phyloP scores from a whole-genome alignment of 2,329 filamentous ascomycete species.

The Alternaria viburni region DNA sequence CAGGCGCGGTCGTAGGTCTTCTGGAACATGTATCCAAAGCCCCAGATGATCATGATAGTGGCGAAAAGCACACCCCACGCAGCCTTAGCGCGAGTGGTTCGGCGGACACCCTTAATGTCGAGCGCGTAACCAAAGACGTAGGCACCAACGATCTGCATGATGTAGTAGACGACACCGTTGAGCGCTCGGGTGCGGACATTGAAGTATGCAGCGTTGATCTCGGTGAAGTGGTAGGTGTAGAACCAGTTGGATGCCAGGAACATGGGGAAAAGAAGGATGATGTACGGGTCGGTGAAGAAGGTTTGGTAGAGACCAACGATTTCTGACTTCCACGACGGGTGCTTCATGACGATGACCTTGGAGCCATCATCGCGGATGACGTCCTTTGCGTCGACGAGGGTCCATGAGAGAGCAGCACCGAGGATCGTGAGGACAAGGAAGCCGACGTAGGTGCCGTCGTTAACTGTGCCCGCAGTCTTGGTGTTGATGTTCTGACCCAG shows the following conservation, averaged over 20 bases:
- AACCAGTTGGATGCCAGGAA: slow-evolving; percentile 83
- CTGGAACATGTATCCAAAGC: slow-evolving; percentile 81
- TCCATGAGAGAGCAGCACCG: slow-evolving; percentile 72
- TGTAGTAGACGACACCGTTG: slow-evolving; percentile 81
- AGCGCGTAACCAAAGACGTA: slow-evolving; percentile 74
- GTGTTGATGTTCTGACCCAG: slow-evolving; percentile 74
- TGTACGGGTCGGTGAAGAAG: slow-evolving; percentile 72
- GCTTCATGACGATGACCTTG: slow-evolving; percentile 84
- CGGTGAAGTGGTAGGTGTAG: slow-evolving; percentile 80
- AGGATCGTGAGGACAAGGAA: slow-evolving; percentile 83
- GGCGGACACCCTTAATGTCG: slow-evolving; percentile 64
- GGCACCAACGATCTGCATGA: slow-evolving; percentile 78
- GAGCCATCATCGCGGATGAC: slow-evolving; percentile 80
- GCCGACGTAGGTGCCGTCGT: slow-evolving; percentile 83
- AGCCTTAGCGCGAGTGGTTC: slow-evolving; percentile 70
- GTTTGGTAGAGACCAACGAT: slow-evolving; percentile 77
- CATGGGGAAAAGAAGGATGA: slow-evolving; percentile 80
- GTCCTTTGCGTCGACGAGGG: slow-evolving; percentile 72
- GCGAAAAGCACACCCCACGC: slow-evolving; percentile 67
- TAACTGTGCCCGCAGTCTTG: slow-evolving; percentile 59
- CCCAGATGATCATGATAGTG: slow-evolving; percentile 81
- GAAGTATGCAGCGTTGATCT: slow-evolving; percentile 73
- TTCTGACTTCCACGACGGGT: slow-evolving; percentile 85
- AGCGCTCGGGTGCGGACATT: slow-evolving; percentile 76
- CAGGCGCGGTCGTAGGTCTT: slow-evolving; percentile 60